Conservation (phyloP, 1,284 basidiomycete species). For the Xerocomus subilludens region DNA sequence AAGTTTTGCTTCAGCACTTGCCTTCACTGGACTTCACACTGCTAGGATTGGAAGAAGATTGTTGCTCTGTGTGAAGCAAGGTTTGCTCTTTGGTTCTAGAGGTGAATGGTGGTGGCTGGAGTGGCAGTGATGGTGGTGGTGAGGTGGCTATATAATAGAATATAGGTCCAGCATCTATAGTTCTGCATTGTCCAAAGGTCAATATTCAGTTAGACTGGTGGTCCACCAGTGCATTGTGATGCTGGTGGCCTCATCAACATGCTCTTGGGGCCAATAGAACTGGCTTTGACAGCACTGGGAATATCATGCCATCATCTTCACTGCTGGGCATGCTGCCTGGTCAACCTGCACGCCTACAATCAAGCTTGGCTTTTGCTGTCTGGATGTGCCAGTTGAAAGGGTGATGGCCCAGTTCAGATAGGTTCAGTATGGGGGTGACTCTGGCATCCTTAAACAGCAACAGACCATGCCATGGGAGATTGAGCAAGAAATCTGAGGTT, state of each 20-base stretch:
- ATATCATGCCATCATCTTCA: conserved; percentile 72
- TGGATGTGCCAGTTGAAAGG: conserved; percentile 73
- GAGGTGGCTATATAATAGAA: no score
- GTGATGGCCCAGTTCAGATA: conserved; percentile 69
- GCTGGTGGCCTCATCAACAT: conserved; percentile 75
- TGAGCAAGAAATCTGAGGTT: conserved; percentile 83
- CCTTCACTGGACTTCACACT: no score
- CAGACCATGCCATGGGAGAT: conserved; percentile 80
- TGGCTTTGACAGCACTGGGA: conserved; percentile 61
- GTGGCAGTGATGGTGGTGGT: no score
- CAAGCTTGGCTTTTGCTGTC: conserved; percentile 61
- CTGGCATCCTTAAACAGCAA: conserved; percentile 62
- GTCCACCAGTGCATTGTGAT: conserved; percentile 63
- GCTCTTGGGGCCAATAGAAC: conserved; percentile 59
- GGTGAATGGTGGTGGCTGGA: no score
- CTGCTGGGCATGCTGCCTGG: conserved; percentile 76
- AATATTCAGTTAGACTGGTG: conserved; percentile 41
- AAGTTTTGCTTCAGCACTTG: no score
- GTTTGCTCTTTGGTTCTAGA: no score
- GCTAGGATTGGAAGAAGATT: no score
- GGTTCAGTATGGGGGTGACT: conserved; percentile 60
- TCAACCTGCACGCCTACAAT: conserved; percentile 60
- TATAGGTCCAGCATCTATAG: no score
- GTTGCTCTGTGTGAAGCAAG: no score
- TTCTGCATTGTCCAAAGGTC: neutral